phyloP scores from a whole-genome alignment of 495 filamentous ascomycete genomes.

The Tuber microsphaerosporum region DNA sequence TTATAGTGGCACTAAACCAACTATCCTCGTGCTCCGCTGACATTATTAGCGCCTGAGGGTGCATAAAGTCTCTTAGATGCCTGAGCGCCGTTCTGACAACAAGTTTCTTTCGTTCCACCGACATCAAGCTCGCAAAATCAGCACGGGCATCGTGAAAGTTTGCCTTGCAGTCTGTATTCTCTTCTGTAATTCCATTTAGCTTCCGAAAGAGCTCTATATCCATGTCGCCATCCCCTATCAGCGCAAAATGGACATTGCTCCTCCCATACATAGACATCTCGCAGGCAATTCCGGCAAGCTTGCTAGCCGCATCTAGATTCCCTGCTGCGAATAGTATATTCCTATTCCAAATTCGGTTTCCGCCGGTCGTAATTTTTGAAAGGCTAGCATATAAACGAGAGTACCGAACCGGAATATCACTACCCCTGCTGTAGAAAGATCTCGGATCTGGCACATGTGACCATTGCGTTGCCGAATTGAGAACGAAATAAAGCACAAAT shows the following conservation, averaged over 20 bases:
- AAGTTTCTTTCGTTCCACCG: constrained; percentile 47
- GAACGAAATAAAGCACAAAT: constrained; percentile 29
- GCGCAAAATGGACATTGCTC: constrained; percentile 51
- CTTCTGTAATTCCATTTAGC: constrained; percentile 48
- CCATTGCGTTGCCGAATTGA: constrained; percentile 33
- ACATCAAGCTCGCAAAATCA: constrained; percentile 47
- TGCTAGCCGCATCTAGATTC: constrained; percentile 49
- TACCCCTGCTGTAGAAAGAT: constrained; percentile 11
- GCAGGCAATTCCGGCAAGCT: constrained; percentile 53
- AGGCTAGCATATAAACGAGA: constrained; percentile 27
- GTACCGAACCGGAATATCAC: constrained; percentile 30
- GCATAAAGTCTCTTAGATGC: constrained; percentile 48
- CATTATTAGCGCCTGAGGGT: constrained; percentile 50
- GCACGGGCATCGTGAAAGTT: constrained; percentile 53
- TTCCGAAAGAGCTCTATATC: constrained; percentile 49
- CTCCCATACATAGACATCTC: constrained; percentile 48
- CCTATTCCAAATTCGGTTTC: constrained; percentile 37
- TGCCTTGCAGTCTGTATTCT: constrained; percentile 45
- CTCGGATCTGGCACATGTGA: constrained; percentile 27
- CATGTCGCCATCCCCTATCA: constrained; percentile 51
- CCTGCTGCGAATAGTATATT: constrained; percentile 52
- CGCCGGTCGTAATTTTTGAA: constrained; percentile 14
- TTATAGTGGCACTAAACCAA: constrained; percentile 45
- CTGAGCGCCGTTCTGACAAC: constrained; percentile 45
- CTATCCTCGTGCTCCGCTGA: constrained; percentile 47